A percentile compares a stretch with the other conserved stretches of the same genome.
phyloP scores from a whole-genome alignment of 2,329 filamentous ascomycete species.

The Rutstroemia sydowiana region DNA sequence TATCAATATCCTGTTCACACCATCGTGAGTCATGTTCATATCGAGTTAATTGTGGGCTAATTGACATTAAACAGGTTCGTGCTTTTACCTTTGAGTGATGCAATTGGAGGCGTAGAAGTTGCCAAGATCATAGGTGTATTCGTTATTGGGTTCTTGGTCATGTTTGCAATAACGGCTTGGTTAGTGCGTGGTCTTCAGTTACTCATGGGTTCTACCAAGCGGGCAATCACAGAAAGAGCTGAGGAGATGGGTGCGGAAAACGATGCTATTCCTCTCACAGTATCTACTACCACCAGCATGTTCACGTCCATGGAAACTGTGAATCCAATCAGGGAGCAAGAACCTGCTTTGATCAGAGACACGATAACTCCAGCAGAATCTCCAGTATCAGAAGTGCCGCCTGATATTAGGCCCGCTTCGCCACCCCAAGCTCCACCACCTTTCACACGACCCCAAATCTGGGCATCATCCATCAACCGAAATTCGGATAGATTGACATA shows the following conservation, averaged over 20 bases:
- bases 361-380: slow-evolving; percentile 20
- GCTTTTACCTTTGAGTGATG: slow-evolving; percentile 47
- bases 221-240: slow-evolving; percentile 42
- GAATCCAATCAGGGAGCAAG: slow-evolving; percentile 23
- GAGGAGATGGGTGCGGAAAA: slow-evolving; percentile 41
- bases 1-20: slow-evolving; percentile 15
- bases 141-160: slow-evolving; percentile 47
- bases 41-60: not conserved
- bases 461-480: slow-evolving; percentile 40
- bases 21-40: slow-evolving; percentile 4
- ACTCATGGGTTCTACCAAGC: slow-evolving; percentile 44
- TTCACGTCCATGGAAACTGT: slow-evolving; percentile 14
- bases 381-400: slow-evolving; percentile 16
- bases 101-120: slow-evolving; percentile 47
- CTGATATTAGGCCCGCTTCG: slow-evolving; percentile 14
- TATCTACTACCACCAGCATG: slow-evolving; percentile 17
- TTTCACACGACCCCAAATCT: slow-evolving; percentile 40
- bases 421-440: slow-evolving; percentile 36
- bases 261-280: slow-evolving; percentile 42
- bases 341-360: slow-evolving; percentile 24
- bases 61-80: slow-evolving; percentile 37
- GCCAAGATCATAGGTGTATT: slow-evolving; percentile 54
- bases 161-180: slow-evolving; percentile 46
- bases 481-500: slow-evolving; percentile 43
- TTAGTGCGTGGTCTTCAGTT: slow-evolving; percentile 47